These are phyloP conservation scores for Zymoseptoria crescenta DNA, from an alignment of 2,329 filamentous ascomycete species.

Conservation along the genomic window DNA sequence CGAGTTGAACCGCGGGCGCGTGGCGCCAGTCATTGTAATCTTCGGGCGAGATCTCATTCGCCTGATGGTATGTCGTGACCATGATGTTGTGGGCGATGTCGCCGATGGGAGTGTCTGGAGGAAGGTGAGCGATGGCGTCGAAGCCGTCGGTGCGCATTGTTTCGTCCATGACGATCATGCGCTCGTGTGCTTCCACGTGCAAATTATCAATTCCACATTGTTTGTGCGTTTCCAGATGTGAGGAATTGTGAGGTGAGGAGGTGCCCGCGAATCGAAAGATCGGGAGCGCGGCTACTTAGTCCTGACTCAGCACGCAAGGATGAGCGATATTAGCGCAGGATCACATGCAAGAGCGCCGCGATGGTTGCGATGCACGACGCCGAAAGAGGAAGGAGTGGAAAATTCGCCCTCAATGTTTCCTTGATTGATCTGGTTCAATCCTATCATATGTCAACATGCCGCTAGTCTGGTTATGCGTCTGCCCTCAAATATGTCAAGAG, in stretches of 20 bases:
- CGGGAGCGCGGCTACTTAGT: not conserved
- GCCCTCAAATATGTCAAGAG: slow-evolving; percentile 32
- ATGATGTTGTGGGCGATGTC: not conserved
- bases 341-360: not conserved
- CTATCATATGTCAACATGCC: not conserved
- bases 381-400: not conserved
- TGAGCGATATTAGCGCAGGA: not conserved
- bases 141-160: not conserved
- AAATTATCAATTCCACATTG: not conserved
- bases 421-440: not conserved
- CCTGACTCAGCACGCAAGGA: not conserved
- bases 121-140: not conserved
- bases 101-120: not conserved
- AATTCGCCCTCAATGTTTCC: not conserved
- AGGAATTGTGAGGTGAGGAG: not conserved
- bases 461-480: not conserved
- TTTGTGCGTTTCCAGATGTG: not conserved
- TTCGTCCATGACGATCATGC: not conserved
- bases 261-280: not conserved
- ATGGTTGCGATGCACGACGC: not conserved
- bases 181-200: not conserved
- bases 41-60: not conserved
- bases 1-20: not conserved
- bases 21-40: not conserved
- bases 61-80: not conserved